Base-by-base conservation (phyloP, 805 yeast genomes). In the Ogataea pini region DNA sequence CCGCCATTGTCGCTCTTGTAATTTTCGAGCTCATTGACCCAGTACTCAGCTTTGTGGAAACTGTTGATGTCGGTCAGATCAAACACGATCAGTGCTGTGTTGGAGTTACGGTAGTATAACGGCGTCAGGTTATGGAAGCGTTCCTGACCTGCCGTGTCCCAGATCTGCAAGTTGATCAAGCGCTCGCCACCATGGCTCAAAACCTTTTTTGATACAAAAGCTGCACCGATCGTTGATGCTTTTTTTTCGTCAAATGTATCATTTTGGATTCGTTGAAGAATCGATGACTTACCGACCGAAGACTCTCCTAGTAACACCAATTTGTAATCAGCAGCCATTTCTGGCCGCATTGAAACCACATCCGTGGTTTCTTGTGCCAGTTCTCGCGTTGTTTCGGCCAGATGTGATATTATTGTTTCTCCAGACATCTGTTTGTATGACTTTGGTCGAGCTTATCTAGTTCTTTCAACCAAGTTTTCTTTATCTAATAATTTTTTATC, bases 71-170 rank as follows among this genome's bases (percentile, higher is more conserved):
- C 85, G 1, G 86, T 82, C 44, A 91, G 65, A 63, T 94, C 98
- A 63, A 86, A 92, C 18, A 95, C 96, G 0, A 94, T 86, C 19
- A 94, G 74, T 0, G 98, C 98, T 24, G 85, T 79, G 60, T 86
- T 82, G 1, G 94, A 85, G 58, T 87, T 86, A 46, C 95, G 71
- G 61, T 87, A 86, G 63, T 87, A 86, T 84, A 87, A 83, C 14
- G 95, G 94, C 0, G 94, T 90, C 52, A 86, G 68, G 16, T 89
- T 83, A 60, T 85, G 87, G 71, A 87, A 87, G 42, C 95, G 73
- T 63, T 86, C 95, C 64, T 86, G 99, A 20, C 99, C 99, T 0
- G 99, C 99, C 12, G 99, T 92, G 64, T 92, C 99, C 96, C 94
- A 85, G 44, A 85, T 82, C 60, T 85, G 89, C 57, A 83, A 75